Evolutionary conservation across 176 grass and related monocot genomes (phyloP).

Genomic region (Paspalum notatum): DNA sequence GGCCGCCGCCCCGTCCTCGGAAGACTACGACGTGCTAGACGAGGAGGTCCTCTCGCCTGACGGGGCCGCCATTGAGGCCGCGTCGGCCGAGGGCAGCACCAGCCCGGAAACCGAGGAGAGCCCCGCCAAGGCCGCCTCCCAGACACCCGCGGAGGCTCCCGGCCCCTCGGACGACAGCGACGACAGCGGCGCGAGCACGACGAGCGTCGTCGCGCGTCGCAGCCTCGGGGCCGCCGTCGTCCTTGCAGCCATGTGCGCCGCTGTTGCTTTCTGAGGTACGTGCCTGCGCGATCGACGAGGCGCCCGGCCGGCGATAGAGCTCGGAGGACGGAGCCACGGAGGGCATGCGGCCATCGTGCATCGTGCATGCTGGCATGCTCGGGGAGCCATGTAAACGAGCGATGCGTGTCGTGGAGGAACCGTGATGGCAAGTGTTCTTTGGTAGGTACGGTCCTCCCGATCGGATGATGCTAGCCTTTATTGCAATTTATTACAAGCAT

Average conservation of each 20-base stretch:
- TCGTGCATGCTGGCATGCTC: not conserved
- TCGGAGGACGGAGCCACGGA: not conserved
- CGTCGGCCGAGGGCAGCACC: not conserved
- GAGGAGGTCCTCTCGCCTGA: slow-evolving; percentile 13
- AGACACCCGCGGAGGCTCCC: slow-evolving; percentile 2
- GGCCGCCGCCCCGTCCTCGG: slow-evolving; percentile 2
- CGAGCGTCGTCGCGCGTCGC: not conserved
- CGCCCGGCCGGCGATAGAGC: not conserved
- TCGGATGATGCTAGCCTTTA: not conserved
- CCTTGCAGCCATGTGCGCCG: not conserved
- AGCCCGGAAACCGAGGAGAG: not conserved
- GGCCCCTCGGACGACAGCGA: slow-evolving; percentile 16
- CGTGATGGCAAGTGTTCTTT: not conserved
- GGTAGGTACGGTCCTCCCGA: not conserved
- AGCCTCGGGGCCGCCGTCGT: slow-evolving; percentile 14
- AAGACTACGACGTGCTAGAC: slow-evolving; percentile 21
- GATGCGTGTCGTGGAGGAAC: not conserved
- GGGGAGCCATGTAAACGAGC: not conserved
- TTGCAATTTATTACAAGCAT: not conserved
- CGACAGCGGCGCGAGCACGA: slow-evolving; percentile 31
- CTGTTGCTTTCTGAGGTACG: slow-evolving; percentile 27
- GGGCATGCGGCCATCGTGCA: not conserved
- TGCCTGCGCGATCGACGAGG: not conserved
- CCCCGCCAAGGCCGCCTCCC: not conserved
- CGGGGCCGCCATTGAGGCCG: not conserved